These are phyloP conservation scores for Cercospora janseana DNA, from an alignment of 2,329 filamentous ascomycete genomes.

Conservation along the genomic window DNA sequence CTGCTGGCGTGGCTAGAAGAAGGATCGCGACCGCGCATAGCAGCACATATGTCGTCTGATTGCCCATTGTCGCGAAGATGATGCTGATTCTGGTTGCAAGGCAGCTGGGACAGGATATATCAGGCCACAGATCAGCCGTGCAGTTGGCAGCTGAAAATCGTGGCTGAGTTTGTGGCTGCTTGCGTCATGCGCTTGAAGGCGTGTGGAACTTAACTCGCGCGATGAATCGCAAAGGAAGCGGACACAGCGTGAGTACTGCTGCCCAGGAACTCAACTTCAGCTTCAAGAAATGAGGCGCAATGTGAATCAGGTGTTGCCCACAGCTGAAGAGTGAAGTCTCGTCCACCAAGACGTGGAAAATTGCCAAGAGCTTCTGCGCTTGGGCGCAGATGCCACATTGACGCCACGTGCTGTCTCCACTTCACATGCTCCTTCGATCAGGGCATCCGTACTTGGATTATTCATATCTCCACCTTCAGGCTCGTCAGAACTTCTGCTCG, in stretches of 20 bases:
- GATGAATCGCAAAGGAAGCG: too few relatives aligned
- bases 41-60: constrained; percentile 24
- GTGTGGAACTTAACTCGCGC: not conserved
- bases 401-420: not conserved
- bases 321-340: constrained; percentile 3
- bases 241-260: too few relatives aligned
- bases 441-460: too few relatives aligned
- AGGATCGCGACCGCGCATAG: constrained; percentile 31
- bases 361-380: constrained; percentile 5
- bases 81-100: not conserved
- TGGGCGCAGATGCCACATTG: not conserved
- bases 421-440: too few relatives aligned
- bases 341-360: not conserved
- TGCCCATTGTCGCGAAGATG: constrained; percentile 5
- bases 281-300: too few relatives aligned
- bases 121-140: constrained; percentile 5
- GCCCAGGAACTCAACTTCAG: too few relatives aligned
- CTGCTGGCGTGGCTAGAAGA: constrained; percentile 32
- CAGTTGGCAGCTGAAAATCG: constrained; percentile 6
- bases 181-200: not conserved
- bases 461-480: too few relatives aligned
- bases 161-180: constrained; percentile 11
- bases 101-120: constrained; percentile 2
- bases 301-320: not conserved
- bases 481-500: too few relatives aligned